phyloP scores from a whole-genome alignment of 2,329 filamentous ascomycete genomes.

The Biscogniauxia marginata region DNA sequence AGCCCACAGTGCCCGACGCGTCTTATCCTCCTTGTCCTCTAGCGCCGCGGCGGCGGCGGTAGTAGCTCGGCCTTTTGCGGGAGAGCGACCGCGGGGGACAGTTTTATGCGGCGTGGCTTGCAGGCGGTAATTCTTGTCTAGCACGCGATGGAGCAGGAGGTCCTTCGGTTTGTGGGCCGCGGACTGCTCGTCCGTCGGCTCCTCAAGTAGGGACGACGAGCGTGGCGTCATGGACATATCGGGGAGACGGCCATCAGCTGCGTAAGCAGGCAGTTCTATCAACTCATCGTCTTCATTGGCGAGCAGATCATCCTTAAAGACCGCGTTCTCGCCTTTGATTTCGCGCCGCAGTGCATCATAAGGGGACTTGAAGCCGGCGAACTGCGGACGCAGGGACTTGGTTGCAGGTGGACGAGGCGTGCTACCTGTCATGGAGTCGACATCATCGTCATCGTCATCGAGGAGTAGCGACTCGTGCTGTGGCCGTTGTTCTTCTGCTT shows the following conservation, averaged over 20 bases:
- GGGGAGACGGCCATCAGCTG: slow-evolving; percentile 55
- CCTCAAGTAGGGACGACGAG: slow-evolving; percentile 53
- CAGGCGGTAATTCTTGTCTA: slow-evolving; percentile 93
- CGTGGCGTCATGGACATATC: slow-evolving; percentile 64
- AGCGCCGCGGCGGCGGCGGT: slow-evolving; percentile 22
- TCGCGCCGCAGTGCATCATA: slow-evolving; percentile 73
- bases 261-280: slow-evolving; percentile 47
- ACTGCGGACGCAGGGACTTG: slow-evolving; percentile 41
- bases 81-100: slow-evolving; percentile 35
- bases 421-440: slow-evolving; percentile 61
- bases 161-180: slow-evolving; percentile 54
- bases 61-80: slow-evolving; percentile 18
- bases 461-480: neutral
- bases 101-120: slow-evolving; percentile 82
- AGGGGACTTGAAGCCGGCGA: slow-evolving; percentile 70
- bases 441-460: slow-evolving; percentile 62
- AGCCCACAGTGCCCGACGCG: slow-evolving; percentile 43
- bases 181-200: slow-evolving; percentile 25
- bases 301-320: slow-evolving; percentile 33
- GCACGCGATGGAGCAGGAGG: slow-evolving; percentile 82
- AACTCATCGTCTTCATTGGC: slow-evolving; percentile 39
- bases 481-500: neutral
- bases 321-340: slow-evolving; percentile 47
- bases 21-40: slow-evolving; percentile 33
- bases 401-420: slow-evolving; percentile 61